Conservation (phyloP, 192 early-diverging fungal species). For the Podila clonocystis region DNA sequence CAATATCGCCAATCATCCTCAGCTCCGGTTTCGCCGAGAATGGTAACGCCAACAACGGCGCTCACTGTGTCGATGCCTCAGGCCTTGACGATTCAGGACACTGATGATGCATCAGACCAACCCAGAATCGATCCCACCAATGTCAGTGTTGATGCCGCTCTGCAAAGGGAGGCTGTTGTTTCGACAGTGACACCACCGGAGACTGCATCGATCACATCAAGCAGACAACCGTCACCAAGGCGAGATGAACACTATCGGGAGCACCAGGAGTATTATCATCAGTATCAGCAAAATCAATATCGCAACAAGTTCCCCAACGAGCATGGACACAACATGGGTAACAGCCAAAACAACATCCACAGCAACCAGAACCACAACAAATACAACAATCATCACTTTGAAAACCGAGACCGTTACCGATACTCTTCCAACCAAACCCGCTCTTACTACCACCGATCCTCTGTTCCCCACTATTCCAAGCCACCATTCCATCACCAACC, state of each 20-base stretch:
- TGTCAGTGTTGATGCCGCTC: too few relatives aligned
- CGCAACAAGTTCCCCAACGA: slow-evolving; percentile 8
- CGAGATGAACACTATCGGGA: too few relatives aligned
- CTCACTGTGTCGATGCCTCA: neutral
- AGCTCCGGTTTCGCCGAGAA: too few relatives aligned
- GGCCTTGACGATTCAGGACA: neutral
- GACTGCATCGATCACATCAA: neutral
- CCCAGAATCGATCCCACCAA: neutral
- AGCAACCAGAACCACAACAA: slow-evolving; percentile 23
- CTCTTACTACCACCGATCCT: too few relatives aligned
- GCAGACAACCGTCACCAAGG: neutral
- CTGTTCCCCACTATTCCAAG: too few relatives aligned
- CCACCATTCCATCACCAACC: slow-evolving; percentile 9
- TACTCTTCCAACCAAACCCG: too few relatives aligned
- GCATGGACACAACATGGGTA: slow-evolving; percentile 6
- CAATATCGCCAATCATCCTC: too few relatives aligned
- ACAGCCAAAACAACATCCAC: slow-evolving; percentile 7
- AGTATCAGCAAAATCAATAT: too few relatives aligned
- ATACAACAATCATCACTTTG: slow-evolving; percentile 16
- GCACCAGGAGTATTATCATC: too few relatives aligned
- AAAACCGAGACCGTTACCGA: neutral
- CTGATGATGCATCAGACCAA: neutral
- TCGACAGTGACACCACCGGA: neutral
- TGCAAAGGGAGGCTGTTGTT: too few relatives aligned
- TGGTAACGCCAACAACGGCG: neutral